These are phyloP conservation scores for Luzula sylvatica DNA, from an alignment of 176 grass and related monocot species.

Conservation along the genomic window DNA sequence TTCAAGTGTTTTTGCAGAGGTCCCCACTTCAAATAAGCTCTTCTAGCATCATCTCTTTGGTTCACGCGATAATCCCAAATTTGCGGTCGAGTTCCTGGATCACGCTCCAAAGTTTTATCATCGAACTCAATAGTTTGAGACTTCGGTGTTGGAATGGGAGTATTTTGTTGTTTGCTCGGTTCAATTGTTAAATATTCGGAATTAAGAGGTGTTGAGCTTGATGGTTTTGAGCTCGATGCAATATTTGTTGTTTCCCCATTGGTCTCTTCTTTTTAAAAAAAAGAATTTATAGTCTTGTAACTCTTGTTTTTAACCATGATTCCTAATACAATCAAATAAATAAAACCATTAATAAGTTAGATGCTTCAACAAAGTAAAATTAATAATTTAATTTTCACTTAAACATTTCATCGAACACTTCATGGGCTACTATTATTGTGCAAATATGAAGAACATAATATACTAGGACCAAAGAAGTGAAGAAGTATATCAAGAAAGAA, in stretches of 20 bases:
- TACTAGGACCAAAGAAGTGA: too few species aligned
- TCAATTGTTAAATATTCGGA: neutral
- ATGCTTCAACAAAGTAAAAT: too few species aligned
- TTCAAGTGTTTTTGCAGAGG: neutral
- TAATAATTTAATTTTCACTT: too few species aligned
- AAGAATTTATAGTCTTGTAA: neutral
- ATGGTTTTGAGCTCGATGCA: neutral
- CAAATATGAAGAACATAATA: too few species aligned
- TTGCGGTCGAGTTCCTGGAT: neutral
- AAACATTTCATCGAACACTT: too few species aligned
- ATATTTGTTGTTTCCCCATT: neutral
- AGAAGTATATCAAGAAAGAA: too few species aligned
- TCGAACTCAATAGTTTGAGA: slow-evolving; percentile 1
- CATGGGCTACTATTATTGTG: too few species aligned
- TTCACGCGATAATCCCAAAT: slow-evolving; percentile 4
- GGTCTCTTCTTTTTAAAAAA: neutral
- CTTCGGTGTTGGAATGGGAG: neutral
- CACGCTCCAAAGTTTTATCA: neutral
- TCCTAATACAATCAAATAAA: too few species aligned
- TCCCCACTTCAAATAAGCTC: slow-evolving; percentile 13
- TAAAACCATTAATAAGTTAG: too few species aligned
- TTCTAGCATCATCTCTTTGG: neutral
- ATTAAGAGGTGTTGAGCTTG: neutral
- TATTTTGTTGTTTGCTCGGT: neutral
- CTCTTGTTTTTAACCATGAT: too few species aligned